Conservation (phyloP, 164 flowering plant genomes). For the Nymphaea colorata region DNA sequence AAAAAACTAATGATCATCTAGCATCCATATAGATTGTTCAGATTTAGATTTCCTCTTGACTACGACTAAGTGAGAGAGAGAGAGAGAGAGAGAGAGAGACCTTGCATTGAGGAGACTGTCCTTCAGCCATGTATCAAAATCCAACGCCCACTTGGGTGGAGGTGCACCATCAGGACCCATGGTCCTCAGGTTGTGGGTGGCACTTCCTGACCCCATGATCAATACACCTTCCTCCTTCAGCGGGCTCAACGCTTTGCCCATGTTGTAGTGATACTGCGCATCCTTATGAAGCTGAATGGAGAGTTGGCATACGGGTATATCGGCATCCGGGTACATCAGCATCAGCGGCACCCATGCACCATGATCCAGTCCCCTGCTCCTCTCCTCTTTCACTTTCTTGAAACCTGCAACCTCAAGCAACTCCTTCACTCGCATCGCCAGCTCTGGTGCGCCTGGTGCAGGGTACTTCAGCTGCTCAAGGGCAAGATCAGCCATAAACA, state of each 20-base stretch:
- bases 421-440: constrained; percentile 60
- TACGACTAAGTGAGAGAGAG: neutral
- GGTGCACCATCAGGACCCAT: constrained; percentile 4
- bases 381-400: constrained; percentile 38
- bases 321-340: constrained; percentile 85
- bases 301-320: constrained; percentile 77
- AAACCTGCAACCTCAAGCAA: constrained; percentile 38
- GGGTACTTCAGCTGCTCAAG: constrained; percentile 55
- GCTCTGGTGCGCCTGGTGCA: constrained; percentile 66
- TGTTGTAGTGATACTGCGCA: constrained; percentile 60
- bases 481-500: neutral
- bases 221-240: constrained; percentile 75
- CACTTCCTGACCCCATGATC: constrained; percentile 74
- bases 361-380: constrained; percentile 77
- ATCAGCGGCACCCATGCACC: constrained; percentile 87
- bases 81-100: constrained; percentile 12
- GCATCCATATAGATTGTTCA: no score
- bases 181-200: constrained; percentile 58
- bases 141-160: constrained; percentile 49
- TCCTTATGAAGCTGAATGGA: constrained; percentile 43
- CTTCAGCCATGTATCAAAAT: constrained; percentile 69
- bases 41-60: no score
- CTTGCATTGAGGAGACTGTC: constrained; percentile 62
- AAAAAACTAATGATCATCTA: no score
- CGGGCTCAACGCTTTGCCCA: constrained; percentile 72